Evolutionary conservation across 805 yeast species (phyloP).

Genomic region (Millerago galiae): DNA sequence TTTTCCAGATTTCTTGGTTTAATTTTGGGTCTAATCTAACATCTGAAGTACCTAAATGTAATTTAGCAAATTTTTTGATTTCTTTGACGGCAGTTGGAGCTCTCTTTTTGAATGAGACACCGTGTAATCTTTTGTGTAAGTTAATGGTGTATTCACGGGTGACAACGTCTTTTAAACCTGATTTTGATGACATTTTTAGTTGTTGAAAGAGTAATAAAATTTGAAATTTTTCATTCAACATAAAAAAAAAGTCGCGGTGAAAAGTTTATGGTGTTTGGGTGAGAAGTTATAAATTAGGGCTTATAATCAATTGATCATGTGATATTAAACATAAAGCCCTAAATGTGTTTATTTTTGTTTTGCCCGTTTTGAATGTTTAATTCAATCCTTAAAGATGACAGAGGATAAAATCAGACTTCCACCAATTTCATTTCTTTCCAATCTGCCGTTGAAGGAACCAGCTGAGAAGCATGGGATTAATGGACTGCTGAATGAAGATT

Average conservation of each 20-base stretch:
- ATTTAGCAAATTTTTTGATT: slow-evolving; percentile 95
- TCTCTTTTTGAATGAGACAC: slow-evolving; percentile 98
- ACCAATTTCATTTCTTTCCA: too few species aligned
- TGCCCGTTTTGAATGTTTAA: too few species aligned
- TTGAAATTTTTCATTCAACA: slow-evolving; percentile 9
- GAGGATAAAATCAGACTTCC: not conserved
- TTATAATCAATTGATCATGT: too few species aligned
- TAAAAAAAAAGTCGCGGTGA: not conserved
- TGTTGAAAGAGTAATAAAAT: not conserved
- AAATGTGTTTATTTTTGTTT: too few species aligned
- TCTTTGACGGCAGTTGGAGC: slow-evolving; percentile 99
- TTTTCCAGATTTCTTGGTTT: slow-evolving; percentile 98
- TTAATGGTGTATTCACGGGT: slow-evolving; percentile 99
- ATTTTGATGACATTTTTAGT: slow-evolving; percentile 39
- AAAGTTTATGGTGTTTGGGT: not conserved
- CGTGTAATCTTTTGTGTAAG: slow-evolving; percentile 98
- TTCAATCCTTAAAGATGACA: too few species aligned
- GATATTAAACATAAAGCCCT: too few species aligned
- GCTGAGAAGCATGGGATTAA: not conserved
- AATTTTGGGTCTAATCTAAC: slow-evolving; percentile 98
- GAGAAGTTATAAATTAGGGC: not conserved
- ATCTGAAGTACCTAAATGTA: slow-evolving; percentile 98
- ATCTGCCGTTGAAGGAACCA: too few species aligned
- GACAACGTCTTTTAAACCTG: slow-evolving; percentile 97
- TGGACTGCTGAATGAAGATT: not conserved